Percentiles rank a stretch among this genome's conserved stretches.
Conservation (phyloP, 2,329 filamentous ascomycete species). For the Capronia coronata region DNA sequence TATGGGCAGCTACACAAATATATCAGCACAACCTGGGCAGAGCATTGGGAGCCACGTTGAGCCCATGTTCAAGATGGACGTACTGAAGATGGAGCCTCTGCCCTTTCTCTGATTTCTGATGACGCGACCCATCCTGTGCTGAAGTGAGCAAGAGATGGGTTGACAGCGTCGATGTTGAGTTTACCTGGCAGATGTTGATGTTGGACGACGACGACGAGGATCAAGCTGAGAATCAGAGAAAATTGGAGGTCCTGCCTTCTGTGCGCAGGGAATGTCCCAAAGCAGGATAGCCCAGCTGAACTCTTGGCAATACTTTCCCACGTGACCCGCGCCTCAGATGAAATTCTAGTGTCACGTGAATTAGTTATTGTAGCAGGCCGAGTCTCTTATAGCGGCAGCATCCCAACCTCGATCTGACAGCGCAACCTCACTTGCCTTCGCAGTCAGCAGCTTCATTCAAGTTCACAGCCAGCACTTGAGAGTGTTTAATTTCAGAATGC, state of each 20-base stretch:
- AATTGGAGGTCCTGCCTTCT: slow-evolving; percentile 2
- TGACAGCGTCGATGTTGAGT: not conserved
- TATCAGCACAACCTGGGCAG: slow-evolving; percentile 14
- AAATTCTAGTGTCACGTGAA: too few relatives aligned
- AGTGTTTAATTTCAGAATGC: too few relatives aligned
- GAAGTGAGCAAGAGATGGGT: slow-evolving; percentile 2
- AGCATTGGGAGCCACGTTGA: not conserved
- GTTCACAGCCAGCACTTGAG: too few relatives aligned
- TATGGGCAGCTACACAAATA: slow-evolving; percentile 59
- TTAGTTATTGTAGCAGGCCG: too few relatives aligned
- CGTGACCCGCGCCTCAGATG: too few relatives aligned
- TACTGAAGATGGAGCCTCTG: slow-evolving; percentile 71
- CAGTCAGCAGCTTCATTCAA: too few relatives aligned
- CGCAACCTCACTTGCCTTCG: too few relatives aligned
- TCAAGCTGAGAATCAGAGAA: not conserved
- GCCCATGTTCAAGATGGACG: not conserved
- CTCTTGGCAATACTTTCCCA: not conserved
- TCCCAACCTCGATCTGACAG: too few relatives aligned
- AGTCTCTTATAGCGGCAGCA: too few relatives aligned
- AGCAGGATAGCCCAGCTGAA: not conserved
- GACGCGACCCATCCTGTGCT: slow-evolving; percentile 57
- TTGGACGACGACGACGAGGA: slow-evolving; percentile 3
- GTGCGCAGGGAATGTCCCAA: not conserved
- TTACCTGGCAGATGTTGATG: slow-evolving; percentile 5
- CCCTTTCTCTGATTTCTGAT: slow-evolving; percentile 73